Percentiles rank a stretch among this genome's conserved stretches.
Conservation (phyloP, 257 asterid species). For the Solanum chilense region DNA sequence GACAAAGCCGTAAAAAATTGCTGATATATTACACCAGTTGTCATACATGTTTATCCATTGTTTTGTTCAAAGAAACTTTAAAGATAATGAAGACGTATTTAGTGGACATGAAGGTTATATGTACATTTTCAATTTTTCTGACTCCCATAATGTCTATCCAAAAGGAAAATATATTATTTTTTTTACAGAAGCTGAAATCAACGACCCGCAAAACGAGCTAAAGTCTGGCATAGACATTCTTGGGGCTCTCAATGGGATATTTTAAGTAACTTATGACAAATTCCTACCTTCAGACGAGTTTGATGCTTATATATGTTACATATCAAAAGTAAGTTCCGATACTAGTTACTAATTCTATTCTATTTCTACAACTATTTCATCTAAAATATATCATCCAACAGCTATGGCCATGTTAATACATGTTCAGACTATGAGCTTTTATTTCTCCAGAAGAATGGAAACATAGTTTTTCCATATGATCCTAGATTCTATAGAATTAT, state of each 20-base stretch:
- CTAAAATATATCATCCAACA: background rate
- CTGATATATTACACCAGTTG: too few relatives aligned
- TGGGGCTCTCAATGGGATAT: constrained; percentile 76
- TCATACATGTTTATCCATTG: background rate
- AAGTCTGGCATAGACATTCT: constrained; percentile 89
- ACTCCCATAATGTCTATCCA: constrained; percentile 82
- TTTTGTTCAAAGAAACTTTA: background rate
- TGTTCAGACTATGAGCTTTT: background rate
- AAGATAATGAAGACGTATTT: background rate
- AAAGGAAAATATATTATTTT: constrained; percentile 79
- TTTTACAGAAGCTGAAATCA: background rate
- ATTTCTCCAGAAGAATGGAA: background rate
- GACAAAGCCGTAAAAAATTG: too few relatives aligned
- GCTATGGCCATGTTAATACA: background rate
- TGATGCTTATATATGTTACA: constrained; percentile 45
- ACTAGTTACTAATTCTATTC: background rate
- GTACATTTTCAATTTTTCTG: constrained; percentile 92
- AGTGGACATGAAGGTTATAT: constrained; percentile 9
- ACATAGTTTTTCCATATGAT: background rate
- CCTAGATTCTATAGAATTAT: background rate
- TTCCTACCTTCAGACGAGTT: constrained; percentile 41
- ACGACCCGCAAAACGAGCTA: constrained; percentile 71
- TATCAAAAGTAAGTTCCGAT: constrained; percentile 43
- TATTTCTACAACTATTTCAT: background rate
- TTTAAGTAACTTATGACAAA: constrained; percentile 82